Conservation (phyloP, 768 basidiomycete species). For the Xerocomellus chrysenteron region DNA sequence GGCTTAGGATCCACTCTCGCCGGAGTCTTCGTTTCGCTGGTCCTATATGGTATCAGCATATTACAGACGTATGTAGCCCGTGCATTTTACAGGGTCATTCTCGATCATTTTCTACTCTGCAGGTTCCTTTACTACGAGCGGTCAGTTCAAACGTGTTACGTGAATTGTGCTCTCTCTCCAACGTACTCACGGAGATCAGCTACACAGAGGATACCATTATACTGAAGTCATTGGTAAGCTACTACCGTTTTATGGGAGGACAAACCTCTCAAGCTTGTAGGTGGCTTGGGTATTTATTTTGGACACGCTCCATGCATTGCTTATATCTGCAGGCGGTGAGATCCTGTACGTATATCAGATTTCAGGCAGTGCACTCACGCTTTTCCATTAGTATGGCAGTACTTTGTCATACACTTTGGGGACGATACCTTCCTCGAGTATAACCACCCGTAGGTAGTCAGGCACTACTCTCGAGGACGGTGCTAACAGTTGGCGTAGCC, state of each 20-base stretch:
- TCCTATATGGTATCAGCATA: conserved; percentile 27
- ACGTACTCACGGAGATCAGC: conserved; percentile 10
- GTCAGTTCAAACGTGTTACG: conserved; percentile 7
- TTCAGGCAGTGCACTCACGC: too few species aligned
- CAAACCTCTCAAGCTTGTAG: conserved; percentile 2
- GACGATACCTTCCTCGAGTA: too few species aligned
- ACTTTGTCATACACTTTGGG: too few species aligned
- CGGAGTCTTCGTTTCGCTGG: conserved; percentile 18
- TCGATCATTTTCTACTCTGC: background rate
- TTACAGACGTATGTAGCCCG: conserved; percentile 21
- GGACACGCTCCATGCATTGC: too few species aligned
- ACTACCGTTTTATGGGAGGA: background rate
- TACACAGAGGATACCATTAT: conserved; percentile 11
- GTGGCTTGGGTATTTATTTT: conserved; percentile 21
- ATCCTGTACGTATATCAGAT: too few species aligned
- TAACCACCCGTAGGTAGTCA: too few species aligned
- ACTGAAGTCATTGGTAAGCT: conserved; percentile 17
- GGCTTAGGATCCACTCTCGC: conserved; percentile 28
- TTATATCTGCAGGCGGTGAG: too few species aligned
- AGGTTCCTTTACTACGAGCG: conserved; percentile 29
- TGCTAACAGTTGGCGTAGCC: too few species aligned
- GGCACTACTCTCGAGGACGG: too few species aligned
- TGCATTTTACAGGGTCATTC: background rate
- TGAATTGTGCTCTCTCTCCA: background rate
- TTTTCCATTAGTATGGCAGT: too few species aligned